Evolutionary conservation across 495 filamentous ascomycete genomes (phyloP), one percentile per base, ranked within the genome.

Genomic region (Tuber microsphaerosporum): DNA sequence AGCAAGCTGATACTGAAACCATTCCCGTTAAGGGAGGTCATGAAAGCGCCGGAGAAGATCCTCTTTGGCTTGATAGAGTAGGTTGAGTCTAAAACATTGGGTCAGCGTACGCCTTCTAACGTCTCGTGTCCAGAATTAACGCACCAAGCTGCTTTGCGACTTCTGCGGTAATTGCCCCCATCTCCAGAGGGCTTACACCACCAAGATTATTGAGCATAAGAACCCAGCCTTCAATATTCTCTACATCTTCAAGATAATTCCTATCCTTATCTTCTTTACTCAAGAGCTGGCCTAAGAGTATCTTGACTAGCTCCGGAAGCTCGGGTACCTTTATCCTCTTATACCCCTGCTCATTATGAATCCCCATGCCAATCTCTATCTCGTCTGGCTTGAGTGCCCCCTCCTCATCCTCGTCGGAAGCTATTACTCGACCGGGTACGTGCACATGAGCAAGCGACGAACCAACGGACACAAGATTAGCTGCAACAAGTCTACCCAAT

Each of bases 351-450:
- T 99, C 95, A 82, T 99, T 99, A 84, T 99, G 95, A 83, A 98
- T 97, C 17, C 95, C 95, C 95, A 98, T 99, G 12, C 95, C 95
- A 79, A 99, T 87, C 86, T 99, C 95, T 34, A 97, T 90, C 85
- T 98, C 91, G 65, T 89, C 90, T 0, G 86, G 82, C 44, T 85
- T 86, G 75, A 97, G 84, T 7, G 84, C 84, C 68, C 90, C 91
- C 19, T 85, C 85, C 17, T 81, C 83, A n/a, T 87, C 84, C 9
- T 51, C 71, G 16, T 65, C 56, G 9, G 75, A 71, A 3, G 69
- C 43, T 17, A 84, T 77, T 2, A 83, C 87, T 80, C 93, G 87
- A 19, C 95, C 95, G 0, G 95, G 95, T 0, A 99, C 92, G 83
- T 99, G 95, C 43, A 98, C 95, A 83, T 97, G 94, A 71, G 91